phyloP scores from a whole-genome alignment of 768 basidiomycete genomes.

The Dacryopinax spathularia region DNA sequence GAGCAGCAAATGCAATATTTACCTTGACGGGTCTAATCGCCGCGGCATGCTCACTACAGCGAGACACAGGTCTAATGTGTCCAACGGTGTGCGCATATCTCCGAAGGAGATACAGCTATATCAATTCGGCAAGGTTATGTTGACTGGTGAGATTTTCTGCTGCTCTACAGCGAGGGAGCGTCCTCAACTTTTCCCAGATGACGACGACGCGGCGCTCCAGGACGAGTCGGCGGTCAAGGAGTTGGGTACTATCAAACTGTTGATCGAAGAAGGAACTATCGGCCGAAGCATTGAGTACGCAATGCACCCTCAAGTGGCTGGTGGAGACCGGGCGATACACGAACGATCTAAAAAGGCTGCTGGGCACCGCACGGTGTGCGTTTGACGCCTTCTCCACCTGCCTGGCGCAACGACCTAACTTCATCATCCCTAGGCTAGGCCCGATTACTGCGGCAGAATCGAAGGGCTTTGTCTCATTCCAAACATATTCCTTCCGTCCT shows the following conservation, averaged over 20 bases:
- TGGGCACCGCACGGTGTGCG: neutral
- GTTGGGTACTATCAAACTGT: neutral
- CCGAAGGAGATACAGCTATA: neutral
- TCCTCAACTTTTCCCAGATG: neutral
- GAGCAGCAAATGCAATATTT: no score
- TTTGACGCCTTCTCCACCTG: no score
- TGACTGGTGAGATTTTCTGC: neutral
- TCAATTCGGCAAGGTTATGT: neutral
- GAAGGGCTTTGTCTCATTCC: no score
- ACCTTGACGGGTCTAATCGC: neutral
- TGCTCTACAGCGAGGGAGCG: neutral
- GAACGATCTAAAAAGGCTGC: neutral
- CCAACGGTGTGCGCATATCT: neutral
- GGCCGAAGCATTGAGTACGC: neutral
- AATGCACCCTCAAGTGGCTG: neutral
- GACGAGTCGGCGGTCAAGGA: neutral
- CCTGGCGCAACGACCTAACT: no score
- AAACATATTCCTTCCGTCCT: no score
- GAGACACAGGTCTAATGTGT: neutral
- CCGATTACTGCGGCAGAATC: no score
- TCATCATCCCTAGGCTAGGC: no score
- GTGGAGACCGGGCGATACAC: neutral
- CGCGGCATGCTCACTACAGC: neutral
- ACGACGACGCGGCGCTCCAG: neutral
- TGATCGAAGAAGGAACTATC: neutral